Percentiles rank a stretch among this genome's conserved stretches.
Conservation (phyloP, 2,329 filamentous ascomycete genomes). For the Diplodia corticola region DNA sequence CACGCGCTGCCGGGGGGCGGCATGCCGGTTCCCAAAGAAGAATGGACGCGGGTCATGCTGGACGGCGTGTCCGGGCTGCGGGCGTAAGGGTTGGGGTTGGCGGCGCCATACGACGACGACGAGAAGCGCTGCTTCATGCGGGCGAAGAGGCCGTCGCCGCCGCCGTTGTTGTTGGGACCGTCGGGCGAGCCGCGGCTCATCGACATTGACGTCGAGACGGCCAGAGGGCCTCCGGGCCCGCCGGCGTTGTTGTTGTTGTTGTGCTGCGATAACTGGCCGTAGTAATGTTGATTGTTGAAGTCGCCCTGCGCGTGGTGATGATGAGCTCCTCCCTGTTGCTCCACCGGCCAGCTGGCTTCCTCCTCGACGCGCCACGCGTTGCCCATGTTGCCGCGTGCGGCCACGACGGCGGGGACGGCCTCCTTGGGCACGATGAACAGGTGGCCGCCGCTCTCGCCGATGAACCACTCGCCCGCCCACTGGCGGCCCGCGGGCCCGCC, state of each 20-base stretch:
- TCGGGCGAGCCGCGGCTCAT: background rate
- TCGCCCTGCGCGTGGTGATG: background rate
- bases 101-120: background rate
- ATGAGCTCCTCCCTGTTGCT: background rate
- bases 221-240: background rate
- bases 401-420: constrained; percentile 1
- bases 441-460: constrained; percentile 20
- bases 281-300: background rate
- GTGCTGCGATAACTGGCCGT: background rate
- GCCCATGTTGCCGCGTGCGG: background rate
- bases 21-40: background rate
- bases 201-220: constrained; percentile 4
- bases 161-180: background rate
- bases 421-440: constrained; percentile 18
- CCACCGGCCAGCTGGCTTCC: constrained; percentile 4
- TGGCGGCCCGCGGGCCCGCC: constrained; percentile 8
- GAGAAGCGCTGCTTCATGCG: constrained; percentile 3
- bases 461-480: constrained; percentile 16
- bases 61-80: background rate
- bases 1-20: background rate
- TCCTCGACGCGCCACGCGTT: constrained; percentile 16
- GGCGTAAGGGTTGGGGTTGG: background rate
- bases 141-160: background rate
- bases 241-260: background rate
- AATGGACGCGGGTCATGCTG: background rate